phyloP scores from a whole-genome alignment of 2,329 filamentous ascomycete genomes.

The Calcarisporium arbuscula region DNA sequence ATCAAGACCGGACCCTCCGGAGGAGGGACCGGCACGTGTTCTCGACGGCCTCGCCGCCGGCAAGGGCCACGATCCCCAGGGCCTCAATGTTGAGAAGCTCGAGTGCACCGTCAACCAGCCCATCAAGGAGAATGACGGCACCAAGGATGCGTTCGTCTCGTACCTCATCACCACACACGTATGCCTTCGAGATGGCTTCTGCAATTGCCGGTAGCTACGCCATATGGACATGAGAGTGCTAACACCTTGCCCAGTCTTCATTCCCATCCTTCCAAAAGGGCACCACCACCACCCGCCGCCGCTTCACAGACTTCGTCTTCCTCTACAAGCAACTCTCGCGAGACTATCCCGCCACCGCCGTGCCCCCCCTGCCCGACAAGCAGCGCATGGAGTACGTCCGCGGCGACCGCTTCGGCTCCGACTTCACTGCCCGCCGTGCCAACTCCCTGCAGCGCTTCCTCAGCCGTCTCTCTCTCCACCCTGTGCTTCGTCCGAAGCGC shows the following conservation, averaged over 20 bases:
- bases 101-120: slow-evolving; percentile 79
- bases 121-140: slow-evolving; percentile 92
- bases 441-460: slow-evolving; percentile 91
- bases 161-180: slow-evolving; percentile 91
- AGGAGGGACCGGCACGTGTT: slow-evolving; percentile 23
- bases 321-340: slow-evolving; percentile 83
- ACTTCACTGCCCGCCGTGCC: slow-evolving; percentile 84
- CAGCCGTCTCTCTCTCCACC: slow-evolving; percentile 78
- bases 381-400: slow-evolving; percentile 99
- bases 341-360: slow-evolving; percentile 86
- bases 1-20: slow-evolving; percentile 10
- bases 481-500: slow-evolving; percentile 76
- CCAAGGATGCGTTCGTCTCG: slow-evolving; percentile 93
- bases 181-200: slow-evolving; percentile 15
- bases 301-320: slow-evolving; percentile 97
- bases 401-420: slow-evolving; percentile 86
- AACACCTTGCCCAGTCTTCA: slow-evolving; percentile 58
- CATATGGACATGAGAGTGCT: neutral
- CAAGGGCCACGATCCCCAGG: slow-evolving; percentile 52
- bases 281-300: slow-evolving; percentile 72
- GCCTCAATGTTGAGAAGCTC: slow-evolving; percentile 65
- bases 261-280: slow-evolving; percentile 88
- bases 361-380: slow-evolving; percentile 93
- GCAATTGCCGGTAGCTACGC: neutral
- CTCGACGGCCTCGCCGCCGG: slow-evolving; percentile 40